Base-by-base conservation (phyloP, 2,329 filamentous ascomycete species). In the Madurella mycetomatis region DNA sequence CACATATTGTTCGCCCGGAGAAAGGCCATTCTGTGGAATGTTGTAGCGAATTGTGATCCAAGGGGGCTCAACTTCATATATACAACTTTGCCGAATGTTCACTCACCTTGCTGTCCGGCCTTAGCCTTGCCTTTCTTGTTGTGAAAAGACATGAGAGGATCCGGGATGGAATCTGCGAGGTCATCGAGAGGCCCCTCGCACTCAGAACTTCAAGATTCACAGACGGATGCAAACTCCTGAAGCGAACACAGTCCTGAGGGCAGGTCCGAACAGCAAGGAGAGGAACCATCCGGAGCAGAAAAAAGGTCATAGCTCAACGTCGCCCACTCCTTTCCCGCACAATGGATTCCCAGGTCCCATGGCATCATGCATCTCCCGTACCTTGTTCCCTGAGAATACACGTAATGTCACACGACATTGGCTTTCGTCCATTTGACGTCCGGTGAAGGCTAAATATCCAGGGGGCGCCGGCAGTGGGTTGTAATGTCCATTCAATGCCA, bases 91-190 rank as follows among this genome's bases (percentile, higher is more conserved):
- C 58, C 73, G 73, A 72, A 73, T 69, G 68, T 69, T 65, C 64
- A 73, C 76, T 78, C 71, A 79, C 76, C 76, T 76, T 72, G 76
- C 76, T 79, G 76, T 76, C 77, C 74, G 68, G 74, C 73, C 67
- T 65, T 67, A 65, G 66, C 68, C 69, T 69, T 50, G 56, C 64
- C 64, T 53, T 53, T 58, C 57, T 32, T 67, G 62, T 67, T 63
- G 67, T 66, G 67, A 65, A 67, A 61, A 59, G 55, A 15, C 11
- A 5, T 9, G 4, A 4, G 55, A 42, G 57, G 57, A 53, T 54
- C 37, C 42, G 32, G 47, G 43, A 11, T 49, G 55, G 62, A 61
- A 57, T 53, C 62, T 56, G 60, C 44, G 41, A 51, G 47, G 44
- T 58, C 47, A 47, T 51, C 44, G 49, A 47, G 32, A 51, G 15